These are phyloP conservation scores for Rosa hybrid DNA, from an alignment of 331 rosid species.

Conservation along the genomic window DNA sequence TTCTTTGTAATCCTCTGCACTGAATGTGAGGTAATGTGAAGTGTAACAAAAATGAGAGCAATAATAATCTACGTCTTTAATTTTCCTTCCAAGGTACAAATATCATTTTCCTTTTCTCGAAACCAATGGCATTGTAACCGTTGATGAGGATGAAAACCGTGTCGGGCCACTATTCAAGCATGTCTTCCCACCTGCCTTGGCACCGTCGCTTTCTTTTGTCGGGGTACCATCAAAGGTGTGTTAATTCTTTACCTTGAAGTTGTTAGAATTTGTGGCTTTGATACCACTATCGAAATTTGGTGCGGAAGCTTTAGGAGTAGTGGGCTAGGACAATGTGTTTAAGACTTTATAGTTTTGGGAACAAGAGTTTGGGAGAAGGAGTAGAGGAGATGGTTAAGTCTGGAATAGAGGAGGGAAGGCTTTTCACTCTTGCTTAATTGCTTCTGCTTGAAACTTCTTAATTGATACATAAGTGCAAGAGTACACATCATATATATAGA, in stretches of 20 bases:
- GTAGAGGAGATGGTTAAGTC: no score
- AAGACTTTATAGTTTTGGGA: no score
- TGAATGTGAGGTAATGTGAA: neutral
- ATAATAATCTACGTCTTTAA: neutral
- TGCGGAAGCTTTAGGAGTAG: no score
- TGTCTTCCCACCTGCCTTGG: conserved; percentile 72
- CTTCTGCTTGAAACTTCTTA: no score
- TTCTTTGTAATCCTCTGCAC: neutral
- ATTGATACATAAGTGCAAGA: no score
- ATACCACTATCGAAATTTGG: no score
- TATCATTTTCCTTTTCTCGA: conserved; percentile 72
- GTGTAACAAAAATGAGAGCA: neutral
- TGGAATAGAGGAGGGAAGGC: no score
- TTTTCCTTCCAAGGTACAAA: conserved; percentile 51
- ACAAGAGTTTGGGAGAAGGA: no score
- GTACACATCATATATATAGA: no score
- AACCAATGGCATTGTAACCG: conserved; percentile 51
- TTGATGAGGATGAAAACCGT: conserved; percentile 48
- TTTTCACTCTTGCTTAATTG: no score
- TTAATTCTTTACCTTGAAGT: neutral
- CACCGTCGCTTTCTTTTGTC: conserved; percentile 84
- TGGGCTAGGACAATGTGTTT: no score
- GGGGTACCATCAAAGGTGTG: conserved; percentile 71
- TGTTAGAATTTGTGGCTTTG: no score
- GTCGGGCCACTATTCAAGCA: conserved; percentile 85